Evolutionary conservation across 2,329 filamentous ascomycete genomes (phyloP), one percentile per base, ranked within the genome.

Genomic region (Colletotrichum australisinense): DNA sequence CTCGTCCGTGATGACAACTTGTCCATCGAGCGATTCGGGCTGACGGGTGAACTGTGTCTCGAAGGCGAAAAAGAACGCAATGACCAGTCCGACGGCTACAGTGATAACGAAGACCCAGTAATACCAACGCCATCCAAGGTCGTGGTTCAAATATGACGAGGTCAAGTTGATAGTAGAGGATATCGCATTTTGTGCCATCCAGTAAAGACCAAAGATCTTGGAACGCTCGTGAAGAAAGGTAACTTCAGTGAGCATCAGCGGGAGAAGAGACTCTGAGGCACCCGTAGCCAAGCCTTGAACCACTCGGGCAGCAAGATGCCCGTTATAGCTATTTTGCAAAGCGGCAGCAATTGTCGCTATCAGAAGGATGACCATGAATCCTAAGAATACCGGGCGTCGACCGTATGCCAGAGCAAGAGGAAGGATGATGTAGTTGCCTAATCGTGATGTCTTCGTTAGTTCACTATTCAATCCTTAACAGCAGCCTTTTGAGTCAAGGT

Each of bases 151-250:
- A 57, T 84, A 85, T 5, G 80, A 82, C 2, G 76, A 77, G 2
- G 80, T 80, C 5, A 85, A 76, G 26, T 80, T 81, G 32, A 85
- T 78, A 2, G 72, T 75, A 7, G 77, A 76, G 46, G 78, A 79
- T 64, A 85, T 76, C 24, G 79, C 77, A 56, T 81, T 84, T 59
- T 85, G 83, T 1, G 79, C 77, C 35, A 79, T 81, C 82, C 82
- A 84, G 74, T 84, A 84, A 6, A 83, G 67, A 2, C 81, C 83
- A 66, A 81, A 84, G 6, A 81, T 77, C 8, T 78, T 67, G 9
- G 79, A 80, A 1, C 83, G 79, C 69, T 85, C 80, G 71, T 85
- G 82, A 1, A 85, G 76, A 53, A 84, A 85, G 0, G 82, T 81
- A 2, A 83, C 79, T 55, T 85, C 83, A 12, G 83, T 78, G 7